Conservation (phyloP, 2,329 filamentous ascomycete genomes). For the Pezicula radicicola region DNA sequence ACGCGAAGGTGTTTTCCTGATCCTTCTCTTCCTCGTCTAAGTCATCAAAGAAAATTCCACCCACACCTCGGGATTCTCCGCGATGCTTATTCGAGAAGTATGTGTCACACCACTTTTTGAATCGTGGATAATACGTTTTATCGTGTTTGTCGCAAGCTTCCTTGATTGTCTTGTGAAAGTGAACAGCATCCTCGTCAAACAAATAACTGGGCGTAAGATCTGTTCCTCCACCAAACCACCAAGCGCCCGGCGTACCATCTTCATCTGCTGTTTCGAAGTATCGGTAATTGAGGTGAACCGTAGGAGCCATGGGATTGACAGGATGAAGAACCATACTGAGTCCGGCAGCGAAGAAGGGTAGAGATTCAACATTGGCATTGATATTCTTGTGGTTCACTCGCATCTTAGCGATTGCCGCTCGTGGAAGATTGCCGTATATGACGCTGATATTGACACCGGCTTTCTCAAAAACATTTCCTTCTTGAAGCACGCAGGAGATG, state of each 20-base stretch:
- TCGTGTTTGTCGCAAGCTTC: constrained; percentile 91
- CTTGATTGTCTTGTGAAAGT: constrained; percentile 94
- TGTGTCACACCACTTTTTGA: constrained; percentile 98
- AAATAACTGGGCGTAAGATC: constrained; percentile 92
- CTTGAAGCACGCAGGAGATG: constrained; percentile 91
- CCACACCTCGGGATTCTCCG: constrained; percentile 79
- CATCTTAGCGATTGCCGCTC: constrained; percentile 89
- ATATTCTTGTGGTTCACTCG: constrained; percentile 91
- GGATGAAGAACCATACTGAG: constrained; percentile 93
- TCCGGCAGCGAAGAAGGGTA: constrained; percentile 94
- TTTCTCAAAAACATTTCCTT: constrained; percentile 97
- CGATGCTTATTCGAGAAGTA: constrained; percentile 96
- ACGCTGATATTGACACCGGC: constrained; percentile 93
- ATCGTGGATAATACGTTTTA: constrained; percentile 84
- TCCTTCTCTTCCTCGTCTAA: constrained; percentile 84
- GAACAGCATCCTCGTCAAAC: constrained; percentile 94
- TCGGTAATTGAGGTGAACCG: constrained; percentile 95
- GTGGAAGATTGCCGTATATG: constrained; percentile 88
- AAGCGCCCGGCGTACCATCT: constrained; percentile 77
- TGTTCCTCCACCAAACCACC: constrained; percentile 98
- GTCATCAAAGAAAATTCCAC: constrained; percentile 98
- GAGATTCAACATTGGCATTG: constrained; percentile 70
- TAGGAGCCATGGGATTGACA: constrained; percentile 93
- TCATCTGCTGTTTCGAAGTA: constrained; percentile 96
- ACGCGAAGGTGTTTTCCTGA: constrained; percentile 85